Evolutionary conservation across 331 rosid species (phyloP).

Genomic region (Spiraea crenata): DNA sequence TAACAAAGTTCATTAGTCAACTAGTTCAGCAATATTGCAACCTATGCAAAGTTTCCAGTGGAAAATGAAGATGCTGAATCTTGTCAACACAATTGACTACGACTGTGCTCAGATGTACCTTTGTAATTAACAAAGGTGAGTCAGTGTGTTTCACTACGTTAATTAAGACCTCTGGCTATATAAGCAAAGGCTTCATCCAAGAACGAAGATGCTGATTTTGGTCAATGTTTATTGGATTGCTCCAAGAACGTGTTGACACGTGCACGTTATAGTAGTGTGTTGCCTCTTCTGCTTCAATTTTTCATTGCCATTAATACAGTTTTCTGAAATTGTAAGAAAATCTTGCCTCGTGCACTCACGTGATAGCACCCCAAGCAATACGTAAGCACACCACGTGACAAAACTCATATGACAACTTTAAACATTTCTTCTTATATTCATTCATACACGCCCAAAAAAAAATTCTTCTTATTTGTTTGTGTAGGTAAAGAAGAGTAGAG

Average conservation of each 20-base stretch:
- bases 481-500: too few relatives aligned
- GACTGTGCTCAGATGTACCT: not conserved
- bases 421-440: too few relatives aligned
- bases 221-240: conserved; percentile 16
- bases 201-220: not conserved
- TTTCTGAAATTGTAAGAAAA: conserved; percentile 1
- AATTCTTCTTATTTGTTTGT: too few relatives aligned
- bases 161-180: not conserved
- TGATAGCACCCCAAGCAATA: conserved; percentile 5
- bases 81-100: conserved; percentile 6
- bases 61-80: conserved; percentile 7
- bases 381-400: conserved; percentile 1
- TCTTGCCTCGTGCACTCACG: conserved; percentile 29
- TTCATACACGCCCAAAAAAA: too few relatives aligned
- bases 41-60: not conserved
- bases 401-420: not conserved
- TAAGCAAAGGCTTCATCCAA: not conserved
- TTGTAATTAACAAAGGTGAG: not conserved
- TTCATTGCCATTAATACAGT: not conserved
- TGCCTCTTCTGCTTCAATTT: not conserved
- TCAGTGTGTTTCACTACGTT: not conserved
- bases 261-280: conserved; percentile 8
- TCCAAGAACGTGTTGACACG: conserved; percentile 28
- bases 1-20: not conserved
- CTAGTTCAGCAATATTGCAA: not conserved